These are phyloP conservation scores for Penicillium bialowiezense DNA, from an alignment of 495 filamentous ascomycete genomes.

Conservation along the genomic window DNA sequence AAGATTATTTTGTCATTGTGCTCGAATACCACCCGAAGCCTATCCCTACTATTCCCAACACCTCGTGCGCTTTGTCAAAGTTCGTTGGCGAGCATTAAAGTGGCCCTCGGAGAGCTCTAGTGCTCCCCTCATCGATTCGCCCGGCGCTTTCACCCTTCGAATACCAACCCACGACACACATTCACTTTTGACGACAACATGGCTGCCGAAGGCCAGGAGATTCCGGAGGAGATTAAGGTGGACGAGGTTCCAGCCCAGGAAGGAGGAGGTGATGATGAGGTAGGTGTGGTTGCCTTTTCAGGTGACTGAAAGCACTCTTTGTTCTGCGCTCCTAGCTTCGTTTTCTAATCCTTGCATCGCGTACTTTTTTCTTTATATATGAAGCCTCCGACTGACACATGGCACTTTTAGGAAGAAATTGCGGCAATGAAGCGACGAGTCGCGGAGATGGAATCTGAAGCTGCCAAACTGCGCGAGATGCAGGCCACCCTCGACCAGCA, in stretches of 20 bases:
- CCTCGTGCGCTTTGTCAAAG: not conserved
- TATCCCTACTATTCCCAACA: too few relatives aligned
- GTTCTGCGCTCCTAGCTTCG: not conserved
- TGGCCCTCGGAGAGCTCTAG: slow-evolving; percentile 13
- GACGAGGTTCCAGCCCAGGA: slow-evolving; percentile 38
- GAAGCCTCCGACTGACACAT: too few relatives aligned
- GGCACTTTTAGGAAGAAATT: slow-evolving; percentile 99
- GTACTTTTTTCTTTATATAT: not conserved
- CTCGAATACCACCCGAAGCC: too few relatives aligned
- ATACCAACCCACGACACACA: not conserved
- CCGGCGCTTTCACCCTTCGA: slow-evolving; percentile 3
- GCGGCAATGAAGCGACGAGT: slow-evolving; percentile 96
- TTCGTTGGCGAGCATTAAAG: slow-evolving; percentile 2
- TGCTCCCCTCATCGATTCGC: slow-evolving; percentile 12
- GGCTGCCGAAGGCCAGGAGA: slow-evolving; percentile 39
- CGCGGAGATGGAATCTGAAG: slow-evolving; percentile 98
- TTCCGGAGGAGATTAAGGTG: slow-evolving; percentile 37
- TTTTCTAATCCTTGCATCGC: not conserved
- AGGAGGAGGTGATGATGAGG: slow-evolving; percentile 46
- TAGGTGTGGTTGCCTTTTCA: slow-evolving; percentile 18
- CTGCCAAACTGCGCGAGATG: slow-evolving; percentile 95
- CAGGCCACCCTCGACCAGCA: slow-evolving; percentile 86
- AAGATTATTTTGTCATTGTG: slow-evolving; percentile 15
- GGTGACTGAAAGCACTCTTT: slow-evolving; percentile 4
- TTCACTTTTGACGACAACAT: slow-evolving; percentile 19